Evolutionary conservation across 2,329 filamentous ascomycete species (phyloP), one percentile per base, ranked within the genome.

Genomic region (Helotiales sp.): DNA sequence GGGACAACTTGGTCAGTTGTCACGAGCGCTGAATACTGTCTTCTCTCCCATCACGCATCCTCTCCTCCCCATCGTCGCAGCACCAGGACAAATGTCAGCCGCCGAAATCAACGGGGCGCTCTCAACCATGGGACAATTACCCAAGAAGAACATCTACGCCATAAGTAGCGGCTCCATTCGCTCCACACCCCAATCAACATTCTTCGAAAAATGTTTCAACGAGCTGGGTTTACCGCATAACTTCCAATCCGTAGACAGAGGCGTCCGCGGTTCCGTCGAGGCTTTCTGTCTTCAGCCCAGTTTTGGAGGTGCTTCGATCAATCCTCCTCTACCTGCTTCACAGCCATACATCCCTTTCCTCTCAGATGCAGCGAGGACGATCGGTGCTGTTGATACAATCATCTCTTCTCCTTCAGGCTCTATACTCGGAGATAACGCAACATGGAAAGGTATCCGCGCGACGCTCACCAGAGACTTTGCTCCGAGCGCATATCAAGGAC

Each of bases 41-140:
- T 93, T 96, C 71, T 93, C 90, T 0, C 90, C 91, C 25, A 93
- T 96, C 69, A 96, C 91, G 0, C 91, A 96, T 68, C 90, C 91
- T 1, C 77, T 95, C 9, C 79, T 96, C 3, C 91, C 91, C 8
- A 86, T 92, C 69, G 91, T 95, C 57, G 91, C 91, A 24, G 91
- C 91, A 0, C 91, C 91, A 0, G 91, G 91, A 8, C 91, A 96
- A 73, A 79, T 96, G 76, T 93, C 89, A 64, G 89, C 90, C 1
- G 88, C 91, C 15, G 89, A 95, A 74, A 95, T 95, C 72, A 95
- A 96, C 69, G 83, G 84, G 47, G 88, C 89, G 3, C 75, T 95
- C 29, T 85, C 90, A 54, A 85, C 89, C 57, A 86, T 96, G 72
- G 90, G 90, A 2, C 89, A 93, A 67, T 80, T 95, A 52, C 89